A percentile compares a stretch with the other conserved stretches of the same genome.
Conservation (phyloP, 1,284 basidiomycete species). For the Singerocomus inundabilis region DNA sequence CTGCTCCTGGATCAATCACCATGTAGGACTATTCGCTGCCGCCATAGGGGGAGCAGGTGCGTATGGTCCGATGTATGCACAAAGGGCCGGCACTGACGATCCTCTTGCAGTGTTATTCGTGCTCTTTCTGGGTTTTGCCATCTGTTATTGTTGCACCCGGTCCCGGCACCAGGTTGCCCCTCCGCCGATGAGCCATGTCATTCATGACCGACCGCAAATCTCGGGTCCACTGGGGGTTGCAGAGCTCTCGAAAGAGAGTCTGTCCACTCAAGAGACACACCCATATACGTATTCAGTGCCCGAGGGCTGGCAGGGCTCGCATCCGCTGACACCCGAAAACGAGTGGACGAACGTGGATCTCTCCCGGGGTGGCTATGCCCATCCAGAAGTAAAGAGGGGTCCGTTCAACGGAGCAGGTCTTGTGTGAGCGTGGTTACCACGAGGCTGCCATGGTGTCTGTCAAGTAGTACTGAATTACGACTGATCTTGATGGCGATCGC, state of each 20-base stretch:
- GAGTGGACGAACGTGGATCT: too few species aligned
- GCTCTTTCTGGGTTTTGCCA: constrained; percentile 1
- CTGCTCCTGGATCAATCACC: constrained; percentile 9
- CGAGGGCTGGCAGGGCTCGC: neutral
- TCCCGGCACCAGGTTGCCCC: neutral
- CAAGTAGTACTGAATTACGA: neutral
- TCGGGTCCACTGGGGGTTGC: neutral
- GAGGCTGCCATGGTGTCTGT: neutral
- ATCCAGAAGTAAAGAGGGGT: neutral
- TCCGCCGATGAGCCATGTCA: constrained; percentile 1
- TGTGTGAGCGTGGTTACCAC: neutral
- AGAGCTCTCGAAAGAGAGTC: too few species aligned
- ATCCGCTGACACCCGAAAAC: neutral
- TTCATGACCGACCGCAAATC: neutral
- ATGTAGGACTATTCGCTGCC: constrained; percentile 2
- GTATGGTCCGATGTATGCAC: neutral
- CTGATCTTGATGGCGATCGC: neutral
- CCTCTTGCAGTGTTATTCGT: constrained; percentile 8
- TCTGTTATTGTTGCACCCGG: neutral
- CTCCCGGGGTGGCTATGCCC: neutral
- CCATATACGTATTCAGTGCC: too few species aligned
- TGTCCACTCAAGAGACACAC: too few species aligned
- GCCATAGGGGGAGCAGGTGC: constrained; percentile 2
- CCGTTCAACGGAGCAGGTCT: neutral
- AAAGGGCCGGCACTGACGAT: neutral